Evolutionary conservation across 2,329 filamentous ascomycete genomes (phyloP).

Genomic region (Cordyceps cateniannulata): DNA sequence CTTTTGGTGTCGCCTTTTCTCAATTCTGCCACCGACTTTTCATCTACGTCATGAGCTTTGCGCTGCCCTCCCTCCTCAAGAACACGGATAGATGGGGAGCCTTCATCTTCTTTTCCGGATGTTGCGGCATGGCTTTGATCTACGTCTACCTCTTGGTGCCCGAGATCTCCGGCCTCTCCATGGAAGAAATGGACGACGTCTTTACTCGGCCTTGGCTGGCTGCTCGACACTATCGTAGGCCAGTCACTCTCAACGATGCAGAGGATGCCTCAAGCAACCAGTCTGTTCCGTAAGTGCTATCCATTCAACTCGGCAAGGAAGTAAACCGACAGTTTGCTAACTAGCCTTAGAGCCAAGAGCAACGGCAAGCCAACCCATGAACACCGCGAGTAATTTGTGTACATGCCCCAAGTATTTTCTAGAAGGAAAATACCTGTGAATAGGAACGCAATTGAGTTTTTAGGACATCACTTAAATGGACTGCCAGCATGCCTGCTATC

Average conservation of each 20-base stretch:
- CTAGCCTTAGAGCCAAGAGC: not conserved
- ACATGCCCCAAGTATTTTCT: no score
- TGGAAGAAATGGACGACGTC: conserved; percentile 27
- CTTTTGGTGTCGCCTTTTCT: conserved; percentile 34
- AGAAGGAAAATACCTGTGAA: no score
- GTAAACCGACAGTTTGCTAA: not conserved
- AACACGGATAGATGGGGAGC: conserved; percentile 31
- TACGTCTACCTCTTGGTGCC: conserved; percentile 32
- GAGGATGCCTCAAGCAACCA: not conserved
- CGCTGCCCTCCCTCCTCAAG: conserved; percentile 25
- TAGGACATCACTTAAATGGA: no score
- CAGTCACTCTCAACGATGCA: not conserved
- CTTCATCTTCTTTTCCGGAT: conserved; percentile 33
- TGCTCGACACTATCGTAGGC: not conserved
- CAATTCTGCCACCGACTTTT: conserved; percentile 21
- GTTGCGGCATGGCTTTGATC: conserved; percentile 26
- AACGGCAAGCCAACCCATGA: not conserved
- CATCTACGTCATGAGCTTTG: conserved; percentile 27
- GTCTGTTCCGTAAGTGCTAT: not conserved
- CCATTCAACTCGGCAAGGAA: not conserved
- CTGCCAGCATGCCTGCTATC: no score
- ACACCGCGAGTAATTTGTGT: not conserved
- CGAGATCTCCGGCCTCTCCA: conserved; percentile 27
- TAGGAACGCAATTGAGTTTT: no score
- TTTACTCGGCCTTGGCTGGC: conserved; percentile 22